Conservation (phyloP, 768 basidiomycete genomes). For the Xanthoconium purpureum region DNA sequence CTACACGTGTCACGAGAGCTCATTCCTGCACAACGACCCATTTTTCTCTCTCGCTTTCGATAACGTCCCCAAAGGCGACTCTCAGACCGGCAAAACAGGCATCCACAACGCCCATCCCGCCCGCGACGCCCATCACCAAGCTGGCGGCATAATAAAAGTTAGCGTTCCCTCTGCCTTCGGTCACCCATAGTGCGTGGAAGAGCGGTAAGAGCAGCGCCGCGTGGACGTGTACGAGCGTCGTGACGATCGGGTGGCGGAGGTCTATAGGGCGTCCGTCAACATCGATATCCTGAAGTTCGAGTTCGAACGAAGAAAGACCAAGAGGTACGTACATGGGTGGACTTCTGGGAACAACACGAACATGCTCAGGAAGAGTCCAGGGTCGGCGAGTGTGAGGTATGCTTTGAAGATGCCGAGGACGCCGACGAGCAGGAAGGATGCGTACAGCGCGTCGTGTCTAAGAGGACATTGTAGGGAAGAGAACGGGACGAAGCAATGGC, state of each 20-base stretch:
- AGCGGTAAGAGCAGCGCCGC: conserved; percentile 83
- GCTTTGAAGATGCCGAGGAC: conserved; percentile 84
- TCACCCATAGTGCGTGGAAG: conserved; percentile 90
- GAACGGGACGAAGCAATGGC: conserved; percentile 16
- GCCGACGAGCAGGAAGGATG: conserved; percentile 71
- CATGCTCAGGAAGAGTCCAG: conserved; percentile 81
- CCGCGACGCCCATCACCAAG: conserved; percentile 86
- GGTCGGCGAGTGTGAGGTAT: conserved; percentile 88
- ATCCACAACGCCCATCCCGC: conserved; percentile 82
- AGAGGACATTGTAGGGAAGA: neutral
- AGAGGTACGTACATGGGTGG: conserved; percentile 62
- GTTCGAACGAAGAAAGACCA: conserved; percentile 5
- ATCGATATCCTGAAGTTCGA: neutral
- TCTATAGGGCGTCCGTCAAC: conserved; percentile 42
- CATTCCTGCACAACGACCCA: conserved; percentile 31
- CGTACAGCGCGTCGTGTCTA: conserved; percentile 85
- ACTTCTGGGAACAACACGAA: conserved; percentile 80
- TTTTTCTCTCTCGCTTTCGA: conserved; percentile 37
- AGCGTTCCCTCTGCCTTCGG: conserved; percentile 90
- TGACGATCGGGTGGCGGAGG: conserved; percentile 81
- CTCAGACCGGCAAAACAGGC: conserved; percentile 80
- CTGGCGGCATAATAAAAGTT: conserved; percentile 98
- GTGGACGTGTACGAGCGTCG: conserved; percentile 77
- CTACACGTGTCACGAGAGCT: neutral
- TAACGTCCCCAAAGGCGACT: conserved; percentile 58